These are phyloP conservation scores for Candida succiphila DNA, from an alignment of 805 yeast genomes.

Conservation along the genomic window DNA sequence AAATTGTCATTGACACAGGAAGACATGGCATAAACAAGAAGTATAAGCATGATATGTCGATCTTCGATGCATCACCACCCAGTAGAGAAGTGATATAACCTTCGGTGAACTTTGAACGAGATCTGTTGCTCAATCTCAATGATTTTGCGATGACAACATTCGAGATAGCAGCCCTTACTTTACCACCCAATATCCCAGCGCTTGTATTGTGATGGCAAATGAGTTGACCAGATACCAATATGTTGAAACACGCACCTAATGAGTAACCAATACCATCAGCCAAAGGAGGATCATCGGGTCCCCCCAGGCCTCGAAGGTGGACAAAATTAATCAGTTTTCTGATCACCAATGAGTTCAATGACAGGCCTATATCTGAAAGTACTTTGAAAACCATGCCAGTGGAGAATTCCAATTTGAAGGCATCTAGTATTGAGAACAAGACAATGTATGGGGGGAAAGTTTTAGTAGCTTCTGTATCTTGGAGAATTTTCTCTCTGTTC, in stretches of 20 bases:
- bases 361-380: conserved; percentile 35
- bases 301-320: conserved; percentile 35
- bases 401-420: conserved; percentile 38
- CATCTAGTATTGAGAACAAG: conserved; percentile 28
- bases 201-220: conserved; percentile 57
- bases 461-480: conserved; percentile 16
- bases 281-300: conserved; percentile 25
- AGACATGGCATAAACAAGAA: conserved; percentile 55
- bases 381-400: conserved; percentile 34
- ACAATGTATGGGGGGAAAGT: conserved; percentile 35
- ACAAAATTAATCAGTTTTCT: conserved; percentile 57
- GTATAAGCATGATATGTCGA: conserved; percentile 67
- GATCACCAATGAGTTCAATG: conserved; percentile 59
- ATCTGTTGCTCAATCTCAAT: conserved; percentile 44
- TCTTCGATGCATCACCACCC: conserved; percentile 73
- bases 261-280: conserved; percentile 71
- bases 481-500: conserved; percentile 20
- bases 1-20: conserved; percentile 54
- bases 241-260: conserved; percentile 53
- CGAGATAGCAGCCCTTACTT: conserved; percentile 59
- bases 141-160: conserved; percentile 64
- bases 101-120: conserved; percentile 51
- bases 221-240: conserved; percentile 34
- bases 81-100: conserved; percentile 69
- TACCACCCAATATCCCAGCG: conserved; percentile 57